Evolutionary conservation across 2,329 filamentous ascomycete species (phyloP).

Genomic region (Metarhizium anisopliae): DNA sequence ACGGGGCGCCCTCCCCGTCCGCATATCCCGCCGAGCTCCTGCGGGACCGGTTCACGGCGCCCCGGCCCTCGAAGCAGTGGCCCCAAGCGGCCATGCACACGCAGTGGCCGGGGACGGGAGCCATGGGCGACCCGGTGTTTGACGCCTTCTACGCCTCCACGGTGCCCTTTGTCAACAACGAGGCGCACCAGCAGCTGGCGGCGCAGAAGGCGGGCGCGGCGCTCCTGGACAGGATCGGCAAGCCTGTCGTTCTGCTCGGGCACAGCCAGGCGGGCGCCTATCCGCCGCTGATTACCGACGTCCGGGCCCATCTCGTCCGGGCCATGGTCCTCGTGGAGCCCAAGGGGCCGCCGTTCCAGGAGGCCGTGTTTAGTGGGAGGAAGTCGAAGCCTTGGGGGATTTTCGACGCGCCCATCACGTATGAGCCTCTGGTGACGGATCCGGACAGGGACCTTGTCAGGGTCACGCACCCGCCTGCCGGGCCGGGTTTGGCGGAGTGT

Average conservation of each 20-base stretch:
- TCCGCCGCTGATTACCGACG: conserved; percentile 32
- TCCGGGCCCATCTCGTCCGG: conserved; percentile 29
- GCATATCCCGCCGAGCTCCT: conserved; percentile 25
- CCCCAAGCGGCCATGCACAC: too few relatives aligned
- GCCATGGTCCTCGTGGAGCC: conserved; percentile 36
- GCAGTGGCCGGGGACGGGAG: not conserved
- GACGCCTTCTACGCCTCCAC: conserved; percentile 31
- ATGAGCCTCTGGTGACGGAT: too few relatives aligned
- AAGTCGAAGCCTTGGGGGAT: conserved; percentile 14
- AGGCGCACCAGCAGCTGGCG: conserved; percentile 24
- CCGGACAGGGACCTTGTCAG: too few relatives aligned
- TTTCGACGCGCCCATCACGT: too few relatives aligned
- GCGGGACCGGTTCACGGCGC: conserved; percentile 14
- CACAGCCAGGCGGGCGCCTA: conserved; percentile 38
- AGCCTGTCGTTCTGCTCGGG: conserved; percentile 28
- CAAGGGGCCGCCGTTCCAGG: conserved; percentile 36
- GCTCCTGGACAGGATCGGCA: conserved; percentile 32
- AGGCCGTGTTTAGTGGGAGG: conserved; percentile 26
- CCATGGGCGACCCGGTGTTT: conserved; percentile 29
- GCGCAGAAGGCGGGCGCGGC: conserved; percentile 30
- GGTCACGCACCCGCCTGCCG: too few relatives aligned
- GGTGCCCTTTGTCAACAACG: conserved; percentile 26
- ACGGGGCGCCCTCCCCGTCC: conserved; percentile 14
- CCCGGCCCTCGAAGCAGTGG: too few relatives aligned
- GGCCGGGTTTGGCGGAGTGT: too few relatives aligned